Conservation (phyloP, 2,329 filamentous ascomycete genomes). For the Aspergillus melleus region DNA sequence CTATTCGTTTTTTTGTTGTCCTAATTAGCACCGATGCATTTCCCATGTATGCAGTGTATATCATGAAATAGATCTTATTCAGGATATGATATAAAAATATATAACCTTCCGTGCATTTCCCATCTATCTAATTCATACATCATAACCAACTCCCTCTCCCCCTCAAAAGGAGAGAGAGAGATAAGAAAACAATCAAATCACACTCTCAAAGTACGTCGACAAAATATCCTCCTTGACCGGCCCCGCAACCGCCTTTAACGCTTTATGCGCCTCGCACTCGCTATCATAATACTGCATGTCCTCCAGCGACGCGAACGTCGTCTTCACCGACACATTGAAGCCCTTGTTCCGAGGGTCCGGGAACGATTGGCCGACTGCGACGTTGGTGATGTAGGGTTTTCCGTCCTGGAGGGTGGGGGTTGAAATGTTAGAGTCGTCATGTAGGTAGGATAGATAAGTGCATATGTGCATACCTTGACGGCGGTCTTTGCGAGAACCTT, state of each 20-base stretch:
- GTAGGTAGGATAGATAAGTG: not conserved
- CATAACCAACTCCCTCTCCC: not conserved
- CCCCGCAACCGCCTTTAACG: slow-evolving; percentile 41
- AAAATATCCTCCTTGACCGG: slow-evolving; percentile 38
- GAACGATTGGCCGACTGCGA: slow-evolving; percentile 56
- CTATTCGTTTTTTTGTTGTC: not conserved
- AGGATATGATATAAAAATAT: not conserved
- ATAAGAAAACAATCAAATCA: slow-evolving; percentile 19
- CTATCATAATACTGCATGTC: slow-evolving; percentile 72
- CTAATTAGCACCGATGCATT: slow-evolving; percentile 6
- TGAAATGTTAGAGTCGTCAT: too few species aligned
- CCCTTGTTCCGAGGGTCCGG: slow-evolving; percentile 63
- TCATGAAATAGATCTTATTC: slow-evolving; percentile 19
- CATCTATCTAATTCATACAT: not conserved
- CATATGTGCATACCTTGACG: slow-evolving; percentile 39
- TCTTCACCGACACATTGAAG: slow-evolving; percentile 64
- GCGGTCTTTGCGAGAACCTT: slow-evolving; percentile 45
- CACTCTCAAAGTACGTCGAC: slow-evolving; percentile 39
- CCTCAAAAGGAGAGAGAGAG: not conserved
- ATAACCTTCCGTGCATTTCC: not conserved
- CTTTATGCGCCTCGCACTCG: slow-evolving; percentile 56
- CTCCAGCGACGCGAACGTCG: slow-evolving; percentile 62
- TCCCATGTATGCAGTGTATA: slow-evolving; percentile 29
- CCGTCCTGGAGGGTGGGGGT: slow-evolving; percentile 55
- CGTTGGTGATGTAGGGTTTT: slow-evolving; percentile 66